Evolutionary conservation across 73 alveolate genomes (phyloP).

Genomic region (Diophrys sp.): DNA sequence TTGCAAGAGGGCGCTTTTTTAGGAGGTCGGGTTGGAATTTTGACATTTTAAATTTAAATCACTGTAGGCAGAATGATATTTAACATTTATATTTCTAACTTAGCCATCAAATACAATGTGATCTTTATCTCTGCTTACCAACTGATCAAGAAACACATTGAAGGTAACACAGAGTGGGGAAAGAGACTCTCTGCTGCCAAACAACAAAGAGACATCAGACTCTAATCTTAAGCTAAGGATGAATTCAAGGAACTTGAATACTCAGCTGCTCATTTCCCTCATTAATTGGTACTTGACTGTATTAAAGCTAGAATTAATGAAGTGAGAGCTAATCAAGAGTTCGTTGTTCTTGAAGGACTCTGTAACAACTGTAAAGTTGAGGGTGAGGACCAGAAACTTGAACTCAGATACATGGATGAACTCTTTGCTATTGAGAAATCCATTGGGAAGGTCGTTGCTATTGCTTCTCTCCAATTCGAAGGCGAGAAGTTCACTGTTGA

Average conservation of each 20-base stretch:
- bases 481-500: slow-evolving; percentile 35
- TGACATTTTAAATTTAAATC: too few relatives aligned
- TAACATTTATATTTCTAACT: too few relatives aligned
- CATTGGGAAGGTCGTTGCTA: slow-evolving; percentile 56
- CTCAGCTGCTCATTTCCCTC: slow-evolving; percentile 53
- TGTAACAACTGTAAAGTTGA: slow-evolving; percentile 41
- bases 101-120: slow-evolving; percentile 47
- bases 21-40: too few relatives aligned
- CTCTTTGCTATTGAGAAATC: slow-evolving; percentile 47
- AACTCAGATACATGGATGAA: slow-evolving; percentile 64
- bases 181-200: slow-evolving; percentile 32
- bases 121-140: slow-evolving; percentile 45
- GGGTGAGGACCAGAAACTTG: slow-evolving; percentile 39
- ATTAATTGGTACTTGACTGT: slow-evolving; percentile 19
- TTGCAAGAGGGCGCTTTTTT: too few relatives aligned
- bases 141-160: slow-evolving; percentile 49
- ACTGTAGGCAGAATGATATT: too few relatives aligned
- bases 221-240: slow-evolving; percentile 34
- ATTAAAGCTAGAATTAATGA: slow-evolving; percentile 21
- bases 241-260: slow-evolving; percentile 54
- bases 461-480: slow-evolving; percentile 41
- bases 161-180: slow-evolving; percentile 29
- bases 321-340: slow-evolving; percentile 23
- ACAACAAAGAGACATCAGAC: slow-evolving; percentile 30
- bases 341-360: slow-evolving; percentile 45